Evolutionary conservation across 352 stramenopile genomes (phyloP).

Genomic region (Globisporangium heterothallicum): DNA sequence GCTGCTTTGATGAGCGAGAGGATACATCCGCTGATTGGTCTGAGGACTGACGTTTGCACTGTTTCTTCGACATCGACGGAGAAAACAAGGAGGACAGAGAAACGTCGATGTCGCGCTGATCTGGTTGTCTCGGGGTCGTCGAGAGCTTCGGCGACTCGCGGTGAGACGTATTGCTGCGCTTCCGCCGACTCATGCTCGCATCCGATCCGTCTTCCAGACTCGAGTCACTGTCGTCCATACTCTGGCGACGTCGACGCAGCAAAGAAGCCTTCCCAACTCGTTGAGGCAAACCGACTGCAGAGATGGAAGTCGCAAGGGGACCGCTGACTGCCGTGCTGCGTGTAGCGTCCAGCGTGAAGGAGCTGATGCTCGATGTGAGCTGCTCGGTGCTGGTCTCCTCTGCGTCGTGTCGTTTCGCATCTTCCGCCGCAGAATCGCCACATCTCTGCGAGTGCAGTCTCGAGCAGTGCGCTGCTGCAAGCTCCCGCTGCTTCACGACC

Average conservation of each 20-base stretch:
- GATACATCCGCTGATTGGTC: constrained; percentile 29
- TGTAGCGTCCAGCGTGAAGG: constrained; percentile 25
- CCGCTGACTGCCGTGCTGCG: background rate
- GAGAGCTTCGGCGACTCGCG: constrained; percentile 8
- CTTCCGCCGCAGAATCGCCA: too few species aligned
- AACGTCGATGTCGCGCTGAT: background rate
- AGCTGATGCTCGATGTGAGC: constrained; percentile 47
- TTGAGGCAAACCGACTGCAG: background rate
- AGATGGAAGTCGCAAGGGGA: constrained; percentile 12
- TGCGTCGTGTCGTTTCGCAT: constrained; percentile 10
- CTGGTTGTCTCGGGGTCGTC: constrained; percentile 8
- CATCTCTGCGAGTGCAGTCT: too few species aligned
- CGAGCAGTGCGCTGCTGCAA: background rate
- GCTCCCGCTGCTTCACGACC: constrained; percentile 6
- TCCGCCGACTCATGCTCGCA: constrained; percentile 39
- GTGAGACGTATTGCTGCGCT: constrained; percentile 56
- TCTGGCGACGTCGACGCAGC: constrained; percentile 41
- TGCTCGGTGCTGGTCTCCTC: constrained; percentile 41
- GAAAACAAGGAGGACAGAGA: constrained; percentile 8
- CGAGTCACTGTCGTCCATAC: constrained; percentile 53
- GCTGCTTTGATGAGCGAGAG: constrained; percentile 35
- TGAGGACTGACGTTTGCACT: constrained; percentile 44
- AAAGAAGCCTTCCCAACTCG: constrained; percentile 12
- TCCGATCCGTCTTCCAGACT: constrained; percentile 55
- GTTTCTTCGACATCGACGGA: constrained; percentile 31